Evolutionary conservation across 306 rosid genomes (phyloP), one percentile per base, ranked within the genome.

Genomic region (Gleditsia sinensis): DNA sequence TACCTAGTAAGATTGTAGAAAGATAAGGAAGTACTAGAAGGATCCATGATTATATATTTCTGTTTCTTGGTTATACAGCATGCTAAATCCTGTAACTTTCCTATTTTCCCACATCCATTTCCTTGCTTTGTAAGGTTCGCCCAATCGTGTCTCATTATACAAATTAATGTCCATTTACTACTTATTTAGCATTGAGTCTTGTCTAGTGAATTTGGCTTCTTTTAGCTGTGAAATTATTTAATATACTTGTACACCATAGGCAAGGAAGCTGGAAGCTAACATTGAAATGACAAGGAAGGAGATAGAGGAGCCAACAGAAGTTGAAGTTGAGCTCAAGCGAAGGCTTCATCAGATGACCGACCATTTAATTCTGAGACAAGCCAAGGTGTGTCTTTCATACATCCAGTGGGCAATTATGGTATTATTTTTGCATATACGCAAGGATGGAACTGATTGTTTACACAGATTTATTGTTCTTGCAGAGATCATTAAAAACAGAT

Each of bases 301-400:
- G 62, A 84, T 92, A 34, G 99, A 94, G 84, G 93, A 94, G 57
- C 97, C 97, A 56, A 92, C 96, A 27, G 92, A 90, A 77, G 82
- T 92, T 70, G 99, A 94, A 81, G 64, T 87, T 72, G 96, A 92
- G 91, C 89, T 94, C 72, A 84, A 88, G 87, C 89, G 86, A 77
- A 90, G 96, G 87, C 95, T 94, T 83, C 75, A 79, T 61, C 99
- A 88, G 83, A 86, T 94, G 96, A 94, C 99, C 67, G 97, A 94
- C 57, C 97, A 94, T 90, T 92, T 94, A 83, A 94, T 94, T 80
- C 96, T 87, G 75, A 94, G 87, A 83, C 99, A 94, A 86, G 83
- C 95, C 43, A 93, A 94, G 99, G 99, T 90, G 67, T 62, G 82
- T 65, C 72, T 66, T 82, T 55, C 59, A 37, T 55, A 39, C 45